Evolutionary conservation across 2,329 filamentous ascomycete species (phyloP), one percentile per base, ranked within the genome.

Genomic region (Trichoderma atrobrunneum): DNA sequence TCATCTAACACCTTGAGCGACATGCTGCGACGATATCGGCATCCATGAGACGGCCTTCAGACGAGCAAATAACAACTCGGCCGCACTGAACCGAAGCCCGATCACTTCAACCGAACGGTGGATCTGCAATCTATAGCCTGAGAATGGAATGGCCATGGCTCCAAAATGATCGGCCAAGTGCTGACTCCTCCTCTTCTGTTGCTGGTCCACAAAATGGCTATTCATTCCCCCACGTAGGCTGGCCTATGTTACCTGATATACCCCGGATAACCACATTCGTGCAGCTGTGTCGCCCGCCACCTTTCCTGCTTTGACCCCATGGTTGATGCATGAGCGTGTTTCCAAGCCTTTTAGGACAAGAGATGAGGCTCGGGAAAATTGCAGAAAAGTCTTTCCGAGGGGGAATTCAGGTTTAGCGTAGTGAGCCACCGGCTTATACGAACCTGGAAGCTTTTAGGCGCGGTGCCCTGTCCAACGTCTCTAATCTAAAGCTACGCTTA

Each of bases 171-270:
- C 66, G 36, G 36, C 56, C 57, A 62, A 54, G 57, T 70, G 39
- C 34, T 26, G 10, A 21, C 26, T 36, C 16, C 56, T 34, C 66
- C 11, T 34, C 21, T 30, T 12, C 7, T 14, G 21, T 16, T 18
- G 64, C 32, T 39, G 30, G 34, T 59, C 32, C 64, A 59, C 24
- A 59, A 34, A 34, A 34, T 24, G 24, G 56, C 56, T 51, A 51
- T 61, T 48, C 65, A 51, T 61, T 48, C 65, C 67, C 67, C 67
- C 67, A 70, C 67, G 67, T 54, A 70, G 36, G 67, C 66, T 59
- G 54, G 36, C n/a, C 66, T 51, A 34, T 32, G 16, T 69, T 34
- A 39, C 56, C n/a, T 34, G n/a, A 8, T 34, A 4, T 62, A 60
- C 32, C 65, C 65, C 54, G 10, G 54, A 68, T 48, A 7, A 24